These are phyloP conservation scores for Sphenostylis stenocarpa DNA, from an alignment of 306 rosid genomes.

Conservation along the genomic window DNA sequence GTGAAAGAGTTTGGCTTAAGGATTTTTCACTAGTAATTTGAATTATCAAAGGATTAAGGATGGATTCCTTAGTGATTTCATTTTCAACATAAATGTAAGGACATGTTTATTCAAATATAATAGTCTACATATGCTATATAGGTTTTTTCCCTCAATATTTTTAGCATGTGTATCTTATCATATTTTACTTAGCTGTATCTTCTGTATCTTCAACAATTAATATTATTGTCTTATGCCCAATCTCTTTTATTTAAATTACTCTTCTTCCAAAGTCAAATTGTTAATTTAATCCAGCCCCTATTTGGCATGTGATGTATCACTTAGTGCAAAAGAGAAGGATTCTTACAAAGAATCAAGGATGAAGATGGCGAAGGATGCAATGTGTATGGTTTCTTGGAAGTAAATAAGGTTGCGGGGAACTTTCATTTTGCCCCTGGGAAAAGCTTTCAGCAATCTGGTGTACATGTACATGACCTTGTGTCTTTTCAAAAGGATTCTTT, in stretches of 20 bases:
- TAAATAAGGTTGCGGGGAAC: constrained; percentile 97
- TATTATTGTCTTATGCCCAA: background rate
- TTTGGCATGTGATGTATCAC: constrained; percentile 28
- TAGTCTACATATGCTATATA: background rate
- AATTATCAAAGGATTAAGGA: background rate
- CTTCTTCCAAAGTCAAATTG: constrained; percentile 10
- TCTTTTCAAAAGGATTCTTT: constrained; percentile 96
- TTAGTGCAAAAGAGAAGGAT: constrained; percentile 99
- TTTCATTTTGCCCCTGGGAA: constrained; percentile 99
- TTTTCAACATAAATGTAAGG: constrained; percentile 13
- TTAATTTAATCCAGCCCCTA: constrained; percentile 4
- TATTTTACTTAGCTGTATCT: constrained; percentile 19
- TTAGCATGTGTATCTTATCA: background rate
- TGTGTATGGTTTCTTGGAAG: constrained; percentile 91
- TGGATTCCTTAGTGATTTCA: constrained; percentile 9
- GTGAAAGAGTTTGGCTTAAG: constrained; percentile 8
- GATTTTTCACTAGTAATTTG: background rate
- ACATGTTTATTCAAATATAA: constrained; percentile 8
- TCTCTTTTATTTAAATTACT: background rate
- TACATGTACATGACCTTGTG: constrained; percentile 84
- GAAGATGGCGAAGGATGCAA: constrained; percentile 99
- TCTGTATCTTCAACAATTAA: constrained; percentile 7
- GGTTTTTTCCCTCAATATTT: background rate
- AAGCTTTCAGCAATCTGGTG: constrained; percentile 96
- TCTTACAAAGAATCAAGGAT: constrained; percentile 89